Evolutionary conservation across 345 rosid species (phyloP), one percentile per base, ranked within the genome.

Genomic region (Eucalyptus pauciflora): DNA sequence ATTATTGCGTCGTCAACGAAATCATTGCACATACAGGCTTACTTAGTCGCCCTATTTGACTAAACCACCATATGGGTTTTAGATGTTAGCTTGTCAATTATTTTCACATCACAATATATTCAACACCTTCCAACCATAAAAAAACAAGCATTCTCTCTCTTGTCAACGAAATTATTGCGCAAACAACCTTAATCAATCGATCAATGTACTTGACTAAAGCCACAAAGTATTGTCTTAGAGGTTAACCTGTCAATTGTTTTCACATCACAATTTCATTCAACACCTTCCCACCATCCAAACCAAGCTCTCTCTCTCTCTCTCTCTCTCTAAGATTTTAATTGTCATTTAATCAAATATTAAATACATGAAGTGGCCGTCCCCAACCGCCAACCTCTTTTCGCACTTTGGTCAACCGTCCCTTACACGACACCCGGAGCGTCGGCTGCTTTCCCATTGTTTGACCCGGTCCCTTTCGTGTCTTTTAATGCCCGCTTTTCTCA

Each of bases 381-480:
- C 83, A 91, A 90, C 92, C 33, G 91, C 93, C 92, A 58, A 87
- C 93, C 88, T 31, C 89, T 86, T 86, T 87, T 48, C 51, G 22
- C 43, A 49, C 13, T 46, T 85, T 88, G 92, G 95, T 93, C 96
- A 94, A 95, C 94, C 94, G 71, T 90, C 87, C 41, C 29, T 31
- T 69, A 87, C 93, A 93, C 93, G 92, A 93, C 94, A 95, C 22
- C 22, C 51, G 48, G 85, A 64, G 67, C 91, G 92, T 88, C 93
- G 92, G 89, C 92, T 64, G 81, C 87, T 86, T 89, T 90, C 89
- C 67, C 89, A 45, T 91, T 90, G 89, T 93, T 95, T 95, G 94
- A 92, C 93, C 86, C 27, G 29, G 89, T 90, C 50, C 88, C 12
- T 43, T 89, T 80, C 79, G 86, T 80, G 87, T 89, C 37, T 31